Base-by-base conservation (phyloP, 148 eudicot species). In the Spergularia marina region DNA sequence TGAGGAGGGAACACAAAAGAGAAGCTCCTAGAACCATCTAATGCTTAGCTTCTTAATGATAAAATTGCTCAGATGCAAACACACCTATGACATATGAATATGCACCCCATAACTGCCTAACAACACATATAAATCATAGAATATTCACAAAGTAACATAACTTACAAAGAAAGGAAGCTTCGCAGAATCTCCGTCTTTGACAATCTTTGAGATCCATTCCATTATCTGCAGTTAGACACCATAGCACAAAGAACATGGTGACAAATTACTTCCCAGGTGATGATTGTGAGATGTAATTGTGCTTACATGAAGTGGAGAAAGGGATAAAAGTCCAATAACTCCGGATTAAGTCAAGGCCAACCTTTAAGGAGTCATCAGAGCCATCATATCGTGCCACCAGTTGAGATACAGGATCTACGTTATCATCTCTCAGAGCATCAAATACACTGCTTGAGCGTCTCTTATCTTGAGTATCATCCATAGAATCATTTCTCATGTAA, bases 101-200 rank as follows among this genome's bases (percentile, higher is more conserved):
- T 68, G 59, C 3, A 3, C 14, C 34, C 34, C 15, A 36, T 49
- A 59, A 23, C 14, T 36, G 25, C 13, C 17, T 14, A 62, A 77
- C n/a, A 56, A 66, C 2, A 39, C 68, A 23, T 30, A 54, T 53
- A 65, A 64, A 12, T 36, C 40, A 51, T 30, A 20, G 21, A 12
- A 71, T 7, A 21, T 58, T 71, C 62, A 68, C 72, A 75, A 52
- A 53, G 57, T 16, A 68, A 53, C 0, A 23, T 18, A 20, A 86
- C 99, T 92, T 83, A 92, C 98, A 65, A 84, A 92, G 83, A 91
- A 87, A 44, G 99, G 99, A 77, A 95, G 93, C 70, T 90, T 88
- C 36, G 81, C 80, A 12, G 98, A 86, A 83, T 95, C 99, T 34
- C 98, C 99, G 75, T 95, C 99, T 84, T 88, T 80, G 65, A 92